A percentile compares a stretch with the other conserved stretches of the same genome.
Conservation (phyloP, 495 filamentous ascomycete species). For the Talaromyces trachyspermus region DNA sequence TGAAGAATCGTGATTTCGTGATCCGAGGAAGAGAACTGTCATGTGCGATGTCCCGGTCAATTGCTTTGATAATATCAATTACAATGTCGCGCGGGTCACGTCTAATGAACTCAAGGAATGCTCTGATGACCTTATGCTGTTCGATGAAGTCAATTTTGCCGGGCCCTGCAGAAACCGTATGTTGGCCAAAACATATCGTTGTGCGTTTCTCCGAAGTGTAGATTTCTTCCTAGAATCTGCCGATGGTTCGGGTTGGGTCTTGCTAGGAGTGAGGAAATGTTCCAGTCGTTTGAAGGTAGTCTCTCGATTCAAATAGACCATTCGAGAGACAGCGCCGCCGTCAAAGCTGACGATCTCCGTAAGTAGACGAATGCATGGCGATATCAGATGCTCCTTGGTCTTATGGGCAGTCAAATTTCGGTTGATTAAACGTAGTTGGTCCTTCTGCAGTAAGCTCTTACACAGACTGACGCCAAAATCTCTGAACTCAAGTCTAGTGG, state of each 20-base stretch:
- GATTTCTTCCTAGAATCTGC: slow-evolving; percentile 52
- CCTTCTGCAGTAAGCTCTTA: slow-evolving; percentile 63
- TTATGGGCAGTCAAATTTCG: slow-evolving; percentile 65
- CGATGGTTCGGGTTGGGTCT: slow-evolving; percentile 43
- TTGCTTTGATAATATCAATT: slow-evolving; percentile 54
- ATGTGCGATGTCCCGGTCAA: slow-evolving; percentile 59
- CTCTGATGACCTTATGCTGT: slow-evolving; percentile 60
- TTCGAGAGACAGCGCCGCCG: slow-evolving; percentile 65
- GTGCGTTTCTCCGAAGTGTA: slow-evolving; percentile 67
- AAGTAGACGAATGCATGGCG: slow-evolving; percentile 71
- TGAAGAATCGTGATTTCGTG: slow-evolving; percentile 66
- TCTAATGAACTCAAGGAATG: slow-evolving; percentile 59
- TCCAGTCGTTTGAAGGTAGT: slow-evolving; percentile 68
- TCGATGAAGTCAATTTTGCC: slow-evolving; percentile 69
- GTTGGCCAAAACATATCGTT: slow-evolving; percentile 65
- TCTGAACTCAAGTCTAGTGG: slow-evolving; percentile 59
- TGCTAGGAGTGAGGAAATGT: slow-evolving; percentile 39
- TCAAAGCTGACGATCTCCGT: slow-evolving; percentile 73
- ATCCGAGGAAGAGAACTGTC: slow-evolving; percentile 62
- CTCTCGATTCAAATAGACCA: slow-evolving; percentile 60
- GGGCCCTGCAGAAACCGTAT: slow-evolving; percentile 61
- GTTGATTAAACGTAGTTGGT: slow-evolving; percentile 63
- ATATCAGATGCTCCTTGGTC: slow-evolving; percentile 76
- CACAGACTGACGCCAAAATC: slow-evolving; percentile 65
- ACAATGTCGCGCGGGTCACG: slow-evolving; percentile 67